Evolutionary conservation across 805 yeast genomes (phyloP).

Genomic region (Metschnikowia koreensis): DNA sequence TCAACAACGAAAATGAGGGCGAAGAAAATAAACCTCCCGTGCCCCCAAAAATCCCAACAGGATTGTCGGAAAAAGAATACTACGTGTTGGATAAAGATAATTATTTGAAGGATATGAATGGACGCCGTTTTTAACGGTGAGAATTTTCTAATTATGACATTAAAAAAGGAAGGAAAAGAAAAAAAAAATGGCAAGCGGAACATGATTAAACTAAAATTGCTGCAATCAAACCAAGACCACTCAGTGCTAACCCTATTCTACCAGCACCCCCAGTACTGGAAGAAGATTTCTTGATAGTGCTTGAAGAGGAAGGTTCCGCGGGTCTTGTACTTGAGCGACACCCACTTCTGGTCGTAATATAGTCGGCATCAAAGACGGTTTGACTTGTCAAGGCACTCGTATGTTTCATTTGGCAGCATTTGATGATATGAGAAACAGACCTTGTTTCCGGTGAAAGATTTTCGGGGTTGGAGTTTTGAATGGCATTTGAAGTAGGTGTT

Average conservation of each 20-base stretch:
- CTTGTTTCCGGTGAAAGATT: neutral
- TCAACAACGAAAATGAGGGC: slow-evolving; percentile 21
- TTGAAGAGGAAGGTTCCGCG: neutral
- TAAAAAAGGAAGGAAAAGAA: too few relatives aligned
- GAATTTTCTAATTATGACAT: too few relatives aligned
- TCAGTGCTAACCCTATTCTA: neutral
- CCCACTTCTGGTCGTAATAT: neutral
- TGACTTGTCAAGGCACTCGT: neutral
- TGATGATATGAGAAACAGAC: neutral
- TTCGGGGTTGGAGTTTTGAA: neutral
- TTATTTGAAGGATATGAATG: slow-evolving; percentile 38
- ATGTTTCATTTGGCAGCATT: neutral
- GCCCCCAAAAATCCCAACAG: slow-evolving; percentile 45
- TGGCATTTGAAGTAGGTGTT: too few relatives aligned
- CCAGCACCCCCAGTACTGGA: neutral
- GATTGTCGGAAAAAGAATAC: slow-evolving; percentile 41
- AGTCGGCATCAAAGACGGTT: neutral
- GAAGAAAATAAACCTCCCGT: slow-evolving; percentile 37
- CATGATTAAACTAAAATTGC: neutral
- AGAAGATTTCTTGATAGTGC: neutral
- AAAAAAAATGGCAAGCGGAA: too few relatives aligned
- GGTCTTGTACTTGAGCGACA: neutral
- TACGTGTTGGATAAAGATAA: slow-evolving; percentile 41
- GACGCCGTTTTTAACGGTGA: slow-evolving; percentile 23
- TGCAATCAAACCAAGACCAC: neutral